These are phyloP conservation scores for Tetrapisispora iriomotensis DNA, from an alignment of 805 yeast species.

Conservation along the genomic window DNA sequence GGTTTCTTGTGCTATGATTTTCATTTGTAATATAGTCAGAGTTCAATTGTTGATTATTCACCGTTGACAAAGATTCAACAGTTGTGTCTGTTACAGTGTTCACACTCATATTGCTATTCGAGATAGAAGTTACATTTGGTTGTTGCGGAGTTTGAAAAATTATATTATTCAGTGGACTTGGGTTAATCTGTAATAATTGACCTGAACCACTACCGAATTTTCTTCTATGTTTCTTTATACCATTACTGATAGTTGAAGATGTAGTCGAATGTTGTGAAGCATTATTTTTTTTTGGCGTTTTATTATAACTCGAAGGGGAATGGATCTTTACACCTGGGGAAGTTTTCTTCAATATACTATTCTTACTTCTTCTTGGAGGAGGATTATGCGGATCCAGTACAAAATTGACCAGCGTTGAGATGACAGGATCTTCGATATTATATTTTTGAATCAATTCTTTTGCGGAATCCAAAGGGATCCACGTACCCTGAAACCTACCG, in stretches of 20 bases:
- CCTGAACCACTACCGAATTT: slow-evolving; percentile 1
- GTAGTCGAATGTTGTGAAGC: slow-evolving; percentile 1
- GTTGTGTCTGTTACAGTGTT: slow-evolving; percentile 6
- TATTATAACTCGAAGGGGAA: slow-evolving; percentile 29
- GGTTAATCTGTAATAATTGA: slow-evolving; percentile 14
- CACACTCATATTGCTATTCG: slow-evolving; percentile 6
- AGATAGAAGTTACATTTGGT: slow-evolving; percentile 3
- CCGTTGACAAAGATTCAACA: neutral
- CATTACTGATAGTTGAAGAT: slow-evolving; percentile 3
- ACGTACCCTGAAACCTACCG: slow-evolving; percentile 78
- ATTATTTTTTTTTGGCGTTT: slow-evolving; percentile 24
- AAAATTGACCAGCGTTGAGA: slow-evolving; percentile 43
- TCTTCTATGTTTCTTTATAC: slow-evolving; percentile 3
- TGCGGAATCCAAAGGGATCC: slow-evolving; percentile 69
- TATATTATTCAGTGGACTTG: slow-evolving; percentile 27
- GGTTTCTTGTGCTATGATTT: slow-evolving; percentile 7
- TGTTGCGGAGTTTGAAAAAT: slow-evolving; percentile 29
- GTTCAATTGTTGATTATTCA: neutral
- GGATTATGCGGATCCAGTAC: slow-evolving; percentile 40
- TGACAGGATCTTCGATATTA: slow-evolving; percentile 41
- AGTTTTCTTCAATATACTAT: slow-evolving; percentile 23
- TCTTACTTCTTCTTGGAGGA: slow-evolving; percentile 33
- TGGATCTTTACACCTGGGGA: slow-evolving; percentile 26
- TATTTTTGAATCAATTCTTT: slow-evolving; percentile 44
- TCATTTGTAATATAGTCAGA: neutral